Base-by-base conservation (phyloP, 2,329 filamentous ascomycete species). In the Aspergillus sp. region DNA sequence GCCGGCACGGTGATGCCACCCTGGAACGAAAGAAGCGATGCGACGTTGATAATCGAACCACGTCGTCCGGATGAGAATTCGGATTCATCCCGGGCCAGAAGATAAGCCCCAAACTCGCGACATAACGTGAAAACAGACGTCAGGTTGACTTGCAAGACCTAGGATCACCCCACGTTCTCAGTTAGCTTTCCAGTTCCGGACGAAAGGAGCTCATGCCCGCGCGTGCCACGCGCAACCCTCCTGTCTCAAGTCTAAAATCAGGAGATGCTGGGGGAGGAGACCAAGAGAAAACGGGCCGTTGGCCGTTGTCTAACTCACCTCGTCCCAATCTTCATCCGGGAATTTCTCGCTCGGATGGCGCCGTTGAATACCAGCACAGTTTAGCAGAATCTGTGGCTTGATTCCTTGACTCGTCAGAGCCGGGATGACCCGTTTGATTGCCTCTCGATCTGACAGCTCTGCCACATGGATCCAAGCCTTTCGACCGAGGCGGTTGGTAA, bases 1-100 rank as follows among this genome's bases (percentile, higher is more conserved):
- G 92, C 92, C 0, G 92, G 91, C 1, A 96, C 91, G 0, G 90
- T 96, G 64, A 96, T 82, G 1, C 92, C 92, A 57, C 92, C 92
- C 73, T 96, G 90, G 82, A 93, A 94, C 49, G 86, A 87, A 45
- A 96, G 83, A 45, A 96, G 83, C 10, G 86, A 90, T 14, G 88
- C 92, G 56, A 96, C 87, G 78, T 96, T 96, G 80, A 96, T 89
- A 77, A 96, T 89, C 70, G 69, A 58, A 24, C 63, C 63, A 45
- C 60, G 56, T 26, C 63, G 56, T 86, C 86, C 78, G 20, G 66
- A 64, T 12, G 71, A 69, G 59, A 74, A 75, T 55, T 73, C 69
- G 39, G 71, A 72, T 1, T 63, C 66, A 56, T 73, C 68, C 4
- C 72, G 71, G 12, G 67, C 64, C 10, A 75, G 61, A 16, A 75